Evolutionary conservation across 495 filamentous ascomycete species (phyloP).

Genomic region (Recurvomyces mirabilis): DNA sequence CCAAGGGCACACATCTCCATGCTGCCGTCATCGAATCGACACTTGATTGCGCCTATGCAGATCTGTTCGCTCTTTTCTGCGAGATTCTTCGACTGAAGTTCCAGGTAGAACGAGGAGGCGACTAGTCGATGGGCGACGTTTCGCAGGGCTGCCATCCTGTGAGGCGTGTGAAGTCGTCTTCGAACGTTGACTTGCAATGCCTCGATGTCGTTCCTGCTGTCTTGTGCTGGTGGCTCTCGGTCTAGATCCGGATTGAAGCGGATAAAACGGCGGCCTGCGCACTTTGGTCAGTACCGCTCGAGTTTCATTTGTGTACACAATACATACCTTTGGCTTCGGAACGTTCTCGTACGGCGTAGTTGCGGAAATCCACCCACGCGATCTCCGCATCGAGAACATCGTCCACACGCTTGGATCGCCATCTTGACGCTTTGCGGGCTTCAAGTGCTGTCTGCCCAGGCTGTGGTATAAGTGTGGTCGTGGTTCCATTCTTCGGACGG

Average conservation of each 20-base stretch:
- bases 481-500: not conserved
- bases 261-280: constrained; percentile 11
- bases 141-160: constrained; percentile 11
- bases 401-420: constrained; percentile 8
- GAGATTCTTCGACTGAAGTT: constrained; percentile 12
- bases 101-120: constrained; percentile 18
- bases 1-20: constrained; percentile 16
- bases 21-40: constrained; percentile 18
- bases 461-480: not conserved
- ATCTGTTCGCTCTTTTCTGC: constrained; percentile 10
- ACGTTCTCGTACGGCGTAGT: constrained; percentile 3
- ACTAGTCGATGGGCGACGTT: constrained; percentile 17
- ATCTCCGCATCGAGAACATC: constrained; percentile 18
- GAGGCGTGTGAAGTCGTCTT: constrained; percentile 10
- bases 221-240: constrained; percentile 14
- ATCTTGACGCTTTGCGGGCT: constrained; percentile 7
- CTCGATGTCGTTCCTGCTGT: constrained; percentile 17
- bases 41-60: constrained; percentile 3
- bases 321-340: constrained; percentile 15
- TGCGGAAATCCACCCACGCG: constrained; percentile 15
- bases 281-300: too few relatives aligned
- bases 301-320: too few relatives aligned
- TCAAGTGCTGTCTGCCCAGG: constrained; percentile 5
- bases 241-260: constrained; percentile 20
- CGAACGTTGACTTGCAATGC: constrained; percentile 12